Percentiles rank a stretch among this genome's conserved stretches.
Evolutionary conservation across 495 filamentous ascomycete genomes (phyloP).

Genomic region (Aspergillus diversus): DNA sequence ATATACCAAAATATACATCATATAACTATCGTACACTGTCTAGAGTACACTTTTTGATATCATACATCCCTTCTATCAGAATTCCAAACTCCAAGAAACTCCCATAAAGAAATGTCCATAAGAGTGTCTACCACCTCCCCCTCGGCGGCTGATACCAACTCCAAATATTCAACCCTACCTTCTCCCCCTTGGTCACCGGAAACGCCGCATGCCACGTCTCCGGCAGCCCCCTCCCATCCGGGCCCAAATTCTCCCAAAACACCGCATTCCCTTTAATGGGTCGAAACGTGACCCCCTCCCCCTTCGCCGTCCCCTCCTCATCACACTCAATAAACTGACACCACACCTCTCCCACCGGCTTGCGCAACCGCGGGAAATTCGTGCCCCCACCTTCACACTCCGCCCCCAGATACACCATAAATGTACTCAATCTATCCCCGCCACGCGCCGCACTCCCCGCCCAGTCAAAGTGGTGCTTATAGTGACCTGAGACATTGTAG

Average conservation of each 20-base stretch:
- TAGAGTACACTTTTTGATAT: conserved; percentile 7
- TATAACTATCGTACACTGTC: not conserved
- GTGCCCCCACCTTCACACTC: conserved; percentile 65
- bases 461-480: conserved; percentile 64
- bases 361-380: conserved; percentile 57
- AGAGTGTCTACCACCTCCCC: conserved; percentile 15
- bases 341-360: conserved; percentile 52
- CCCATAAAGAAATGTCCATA: too few species aligned
- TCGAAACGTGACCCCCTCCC: conserved; percentile 66
- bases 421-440: conserved; percentile 55
- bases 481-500: conserved; percentile 61
- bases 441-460: conserved; percentile 43
- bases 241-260: conserved; percentile 73
- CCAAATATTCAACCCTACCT: conserved; percentile 87
- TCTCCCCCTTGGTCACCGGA: conserved; percentile 66
- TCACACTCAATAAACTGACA: conserved; percentile 64
- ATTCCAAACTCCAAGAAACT: too few species aligned
- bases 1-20: not conserved
- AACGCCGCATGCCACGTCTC: conserved; percentile 72
- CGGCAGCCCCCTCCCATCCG: conserved; percentile 64
- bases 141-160: conserved; percentile 50
- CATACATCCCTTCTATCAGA: not conserved
- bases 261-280: conserved; percentile 71
- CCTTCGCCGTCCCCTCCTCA: conserved; percentile 36
- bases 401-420: conserved; percentile 66